Conservation (phyloP, 805 yeast genomes). For the Debaryomyces castellii region DNA sequence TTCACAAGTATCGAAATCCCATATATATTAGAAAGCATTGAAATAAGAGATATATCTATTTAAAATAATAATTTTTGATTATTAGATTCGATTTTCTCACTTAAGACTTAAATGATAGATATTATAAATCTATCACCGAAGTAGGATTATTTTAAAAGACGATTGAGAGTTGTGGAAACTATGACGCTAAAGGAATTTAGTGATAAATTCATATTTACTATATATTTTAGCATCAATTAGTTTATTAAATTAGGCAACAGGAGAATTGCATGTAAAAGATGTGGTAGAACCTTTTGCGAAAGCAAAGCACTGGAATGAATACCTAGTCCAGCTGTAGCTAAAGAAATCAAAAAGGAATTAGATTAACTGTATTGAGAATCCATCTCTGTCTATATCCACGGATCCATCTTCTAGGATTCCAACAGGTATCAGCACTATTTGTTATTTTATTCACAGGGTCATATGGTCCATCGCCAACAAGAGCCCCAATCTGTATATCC, state of each 20-base stretch:
- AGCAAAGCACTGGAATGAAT: constrained; percentile 26
- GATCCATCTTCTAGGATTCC: constrained; percentile 11
- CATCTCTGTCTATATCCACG: constrained; percentile 17
- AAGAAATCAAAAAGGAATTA: constrained; percentile 17
- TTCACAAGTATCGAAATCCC: too few relatives aligned
- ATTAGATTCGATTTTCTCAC: too few relatives aligned
- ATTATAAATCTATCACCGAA: too few relatives aligned
- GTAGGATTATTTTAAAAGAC: too few relatives aligned
- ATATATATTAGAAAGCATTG: too few relatives aligned
- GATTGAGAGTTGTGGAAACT: too few relatives aligned
- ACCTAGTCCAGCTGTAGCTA: constrained; percentile 27
- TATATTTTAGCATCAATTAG: too few relatives aligned
- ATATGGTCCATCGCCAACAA: constrained; percentile 13
- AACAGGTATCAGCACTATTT: constrained; percentile 2
- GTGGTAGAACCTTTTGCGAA: constrained; percentile 15
- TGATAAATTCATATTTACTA: too few relatives aligned
- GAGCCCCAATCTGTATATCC: constrained; percentile 14
- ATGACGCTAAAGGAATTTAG: too few relatives aligned
- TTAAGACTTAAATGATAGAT: too few relatives aligned
- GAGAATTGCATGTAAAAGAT: constrained; percentile 29
- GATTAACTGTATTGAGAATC: constrained; percentile 14
- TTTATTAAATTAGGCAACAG: constrained; percentile 8
- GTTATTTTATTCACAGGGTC: constrained; percentile 8
- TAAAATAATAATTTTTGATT: too few relatives aligned
- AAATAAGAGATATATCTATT: too few relatives aligned